Evolutionary conservation across 345 rosid species (phyloP), one percentile per base, ranked within the genome.

Genomic region (Camelina neglecta): DNA sequence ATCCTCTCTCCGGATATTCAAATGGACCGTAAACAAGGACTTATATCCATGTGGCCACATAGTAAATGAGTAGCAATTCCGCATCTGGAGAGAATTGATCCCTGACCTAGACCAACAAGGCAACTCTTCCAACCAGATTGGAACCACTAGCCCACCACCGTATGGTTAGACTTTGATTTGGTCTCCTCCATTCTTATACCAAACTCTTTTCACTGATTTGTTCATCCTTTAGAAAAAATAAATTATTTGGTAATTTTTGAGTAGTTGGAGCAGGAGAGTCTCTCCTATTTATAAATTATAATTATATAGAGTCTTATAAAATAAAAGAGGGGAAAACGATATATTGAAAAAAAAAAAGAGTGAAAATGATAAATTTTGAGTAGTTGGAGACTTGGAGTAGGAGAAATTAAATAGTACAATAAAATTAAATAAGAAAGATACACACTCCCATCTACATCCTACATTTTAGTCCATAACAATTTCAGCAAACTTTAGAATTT

Each of bases 161-260:
- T 18, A 18, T 18, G 18, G 18, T 18, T 18, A 18, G 18, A 18
- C 18, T 18, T 18, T 18, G 18, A 18, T 18, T 18, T 18, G 18
- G 18, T 18, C 18, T 18, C 18, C 18, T 18, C 18, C 18, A 18
- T 18, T 18, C 0, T 18, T 18, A 18, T 73, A 73, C 83, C 68
- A 69, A 73, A 62, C 71, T 5, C 72, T 63, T 62, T 49, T 70
- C 75, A 76, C 75, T 65, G 80, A 62, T 63, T 70, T 76, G 51
- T 44, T 51, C 56, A 33, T 45, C 6, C 3, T 53, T 5, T 41
- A 54, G 42, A 7, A 1, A 16, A 10, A 11, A 10, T 3, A 26
- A 24, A 24, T 1, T 31, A 48, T 36, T 23, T 41, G 16, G 24
- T 60, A 60, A 49, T 23, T n/a, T 39, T 5, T 11, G 11, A 8